A percentile compares a stretch with the other conserved stretches of the same genome.
Conservation (phyloP, 345 rosid species). For the Salix suchowensis region DNA sequence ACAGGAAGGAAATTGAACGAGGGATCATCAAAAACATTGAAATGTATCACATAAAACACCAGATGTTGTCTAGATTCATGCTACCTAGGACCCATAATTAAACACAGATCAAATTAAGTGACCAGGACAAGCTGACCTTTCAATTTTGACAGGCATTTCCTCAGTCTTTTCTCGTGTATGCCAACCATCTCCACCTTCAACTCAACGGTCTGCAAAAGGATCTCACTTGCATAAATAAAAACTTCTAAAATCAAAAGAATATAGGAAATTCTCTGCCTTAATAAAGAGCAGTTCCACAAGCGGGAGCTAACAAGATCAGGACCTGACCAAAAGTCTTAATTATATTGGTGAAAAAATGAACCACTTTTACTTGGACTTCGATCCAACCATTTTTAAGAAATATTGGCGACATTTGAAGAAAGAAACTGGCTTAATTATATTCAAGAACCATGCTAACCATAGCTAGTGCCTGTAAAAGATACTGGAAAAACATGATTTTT, state of each 20-base stretch:
- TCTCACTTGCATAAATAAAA: not conserved
- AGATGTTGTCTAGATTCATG: too few relatives aligned
- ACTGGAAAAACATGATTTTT: not conserved
- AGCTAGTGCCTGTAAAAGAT: not conserved
- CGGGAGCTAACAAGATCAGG: not conserved
- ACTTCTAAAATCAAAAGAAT: too few relatives aligned
- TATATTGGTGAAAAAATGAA: not conserved
- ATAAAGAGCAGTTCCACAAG: not conserved
- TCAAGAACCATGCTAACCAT: too few relatives aligned
- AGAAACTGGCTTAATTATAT: too few relatives aligned
- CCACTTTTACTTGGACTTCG: not conserved
- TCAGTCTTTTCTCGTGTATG: constrained; percentile 42
- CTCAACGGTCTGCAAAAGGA: constrained; percentile 37
- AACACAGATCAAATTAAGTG: not conserved
- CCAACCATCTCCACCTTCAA: constrained; percentile 50
- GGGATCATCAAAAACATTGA: too few relatives aligned
- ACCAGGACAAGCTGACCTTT: constrained; percentile 13
- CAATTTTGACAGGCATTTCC: constrained; percentile 41
- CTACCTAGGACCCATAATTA: too few relatives aligned
- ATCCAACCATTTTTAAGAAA: not conserved
- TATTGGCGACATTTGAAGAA: too few relatives aligned
- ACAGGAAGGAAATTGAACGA: too few relatives aligned
- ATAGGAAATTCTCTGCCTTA: not conserved
- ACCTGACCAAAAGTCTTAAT: not conserved
- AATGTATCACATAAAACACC: not conserved